Evolutionary conservation across 768 basidiomycete genomes (phyloP).

Genomic region (Cystobasidiopsis lactophilus): DNA sequence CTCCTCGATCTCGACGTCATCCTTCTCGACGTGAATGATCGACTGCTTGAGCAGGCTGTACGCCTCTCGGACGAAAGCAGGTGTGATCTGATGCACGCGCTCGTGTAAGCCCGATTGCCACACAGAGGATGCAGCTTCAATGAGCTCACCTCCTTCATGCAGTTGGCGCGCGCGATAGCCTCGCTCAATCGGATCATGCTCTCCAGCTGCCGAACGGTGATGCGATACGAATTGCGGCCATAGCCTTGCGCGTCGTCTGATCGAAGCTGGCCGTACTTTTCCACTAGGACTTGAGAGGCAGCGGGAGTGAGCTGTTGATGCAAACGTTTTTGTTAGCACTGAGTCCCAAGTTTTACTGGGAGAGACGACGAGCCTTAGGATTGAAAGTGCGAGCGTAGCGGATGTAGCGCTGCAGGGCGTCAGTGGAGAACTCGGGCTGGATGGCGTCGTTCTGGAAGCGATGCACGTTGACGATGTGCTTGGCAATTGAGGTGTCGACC

Average conservation of each 20-base stretch:
- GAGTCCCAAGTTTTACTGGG: not conserved
- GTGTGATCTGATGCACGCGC: slow-evolving; percentile 47
- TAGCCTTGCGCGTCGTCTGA: slow-evolving; percentile 79
- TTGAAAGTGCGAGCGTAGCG: slow-evolving; percentile 92
- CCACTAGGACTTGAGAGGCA: slow-evolving; percentile 76
- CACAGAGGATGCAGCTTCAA: too few relatives aligned
- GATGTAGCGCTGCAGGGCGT: slow-evolving; percentile 87
- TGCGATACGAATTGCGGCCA: slow-evolving; percentile 79
- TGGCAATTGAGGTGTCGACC: slow-evolving; percentile 77
- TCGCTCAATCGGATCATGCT: slow-evolving; percentile 96
- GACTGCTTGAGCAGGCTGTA: slow-evolving; percentile 83
- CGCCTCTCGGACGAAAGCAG: slow-evolving; percentile 84
- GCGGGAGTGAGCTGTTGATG: slow-evolving; percentile 57
- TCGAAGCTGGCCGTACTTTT: slow-evolving; percentile 75
- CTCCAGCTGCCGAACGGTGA: slow-evolving; percentile 92
- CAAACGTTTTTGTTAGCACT: not conserved
- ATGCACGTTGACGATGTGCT: slow-evolving; percentile 94
- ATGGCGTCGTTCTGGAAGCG: slow-evolving; percentile 86
- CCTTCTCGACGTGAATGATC: slow-evolving; percentile 97
- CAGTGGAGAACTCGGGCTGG: slow-evolving; percentile 88
- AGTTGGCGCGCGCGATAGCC: slow-evolving; percentile 91
- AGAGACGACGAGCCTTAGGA: slow-evolving; percentile 57
- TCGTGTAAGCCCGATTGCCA: not conserved
- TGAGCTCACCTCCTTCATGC: slow-evolving; percentile 54
- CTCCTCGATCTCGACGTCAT: slow-evolving; percentile 92